Evolutionary conservation across 495 filamentous ascomycete genomes (phyloP).

Genomic region (Penicillium waksmanii): DNA sequence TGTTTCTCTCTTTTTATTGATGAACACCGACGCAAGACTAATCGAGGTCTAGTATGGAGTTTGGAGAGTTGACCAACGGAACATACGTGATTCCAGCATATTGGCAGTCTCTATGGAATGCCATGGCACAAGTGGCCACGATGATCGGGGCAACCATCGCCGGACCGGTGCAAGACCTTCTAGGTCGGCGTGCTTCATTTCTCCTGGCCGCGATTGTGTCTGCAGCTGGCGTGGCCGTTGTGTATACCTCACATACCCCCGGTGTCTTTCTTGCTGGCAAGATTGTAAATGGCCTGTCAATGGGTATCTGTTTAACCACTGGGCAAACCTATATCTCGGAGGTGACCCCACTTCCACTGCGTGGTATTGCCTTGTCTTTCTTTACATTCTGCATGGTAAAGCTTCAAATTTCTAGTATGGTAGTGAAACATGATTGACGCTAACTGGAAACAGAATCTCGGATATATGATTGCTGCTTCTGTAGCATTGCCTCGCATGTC

Average conservation of each 20-base stretch:
- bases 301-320: slow-evolving; percentile 25
- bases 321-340: slow-evolving; percentile 36
- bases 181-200: slow-evolving; percentile 27
- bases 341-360: slow-evolving; percentile 26
- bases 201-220: slow-evolving; percentile 21
- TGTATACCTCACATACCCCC: slow-evolving; percentile 20
- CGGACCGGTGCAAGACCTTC: slow-evolving; percentile 27
- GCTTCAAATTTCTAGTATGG: not conserved
- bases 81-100: slow-evolving; percentile 28
- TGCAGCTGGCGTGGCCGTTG: slow-evolving; percentile 26
- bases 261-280: slow-evolving; percentile 33
- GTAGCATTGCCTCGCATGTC: slow-evolving; percentile 15
- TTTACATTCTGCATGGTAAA: slow-evolving; percentile 27
- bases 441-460: slow-evolving; percentile 15
- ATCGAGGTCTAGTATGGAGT: slow-evolving; percentile 15
- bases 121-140: slow-evolving; percentile 28
- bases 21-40: not conserved
- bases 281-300: slow-evolving; percentile 26
- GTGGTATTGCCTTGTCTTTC: slow-evolving; percentile 26
- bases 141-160: slow-evolving; percentile 27
- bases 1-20: not conserved
- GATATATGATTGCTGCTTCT: slow-evolving; percentile 21
- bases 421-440: not conserved
- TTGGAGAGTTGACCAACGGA: slow-evolving; percentile 15
- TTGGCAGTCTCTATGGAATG: slow-evolving; percentile 37